A percentile compares a stretch with the other conserved stretches of the same genome.
Evolutionary conservation across 2,329 filamentous ascomycete species (phyloP).

Genomic region (Xylariaceae sp.): DNA sequence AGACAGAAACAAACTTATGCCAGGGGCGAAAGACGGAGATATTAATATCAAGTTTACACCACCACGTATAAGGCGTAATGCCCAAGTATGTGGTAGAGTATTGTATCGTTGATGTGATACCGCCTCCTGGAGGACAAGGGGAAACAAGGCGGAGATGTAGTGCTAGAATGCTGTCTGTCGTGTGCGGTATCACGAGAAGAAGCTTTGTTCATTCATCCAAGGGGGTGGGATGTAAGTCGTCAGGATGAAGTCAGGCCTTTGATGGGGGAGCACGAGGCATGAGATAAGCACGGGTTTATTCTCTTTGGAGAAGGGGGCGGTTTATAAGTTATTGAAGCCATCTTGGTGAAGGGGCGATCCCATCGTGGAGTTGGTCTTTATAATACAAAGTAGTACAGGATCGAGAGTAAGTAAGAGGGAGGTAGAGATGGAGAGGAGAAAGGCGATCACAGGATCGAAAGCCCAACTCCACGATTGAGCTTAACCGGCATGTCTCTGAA

Average conservation of each 20-base stretch:
- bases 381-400: no score
- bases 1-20: not conserved
- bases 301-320: no score
- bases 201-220: not conserved
- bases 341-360: no score
- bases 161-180: not conserved
- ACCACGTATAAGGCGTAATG: not conserved
- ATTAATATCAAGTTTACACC: not conserved
- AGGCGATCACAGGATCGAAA: no score
- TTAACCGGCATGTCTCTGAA: no score
- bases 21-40: not conserved
- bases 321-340: no score
- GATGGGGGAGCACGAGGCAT: constrained; percentile 1
- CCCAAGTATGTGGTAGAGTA: not conserved
- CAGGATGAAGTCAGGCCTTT: not conserved
- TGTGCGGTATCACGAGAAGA: not conserved
- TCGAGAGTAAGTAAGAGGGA: no score
- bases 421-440: no score
- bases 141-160: not conserved
- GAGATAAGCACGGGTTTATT: no score
- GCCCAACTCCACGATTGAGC: no score
- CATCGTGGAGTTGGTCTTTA: no score
- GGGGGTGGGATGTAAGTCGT: no score
- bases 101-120: not conserved
- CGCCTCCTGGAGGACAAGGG: not conserved